Base-by-base conservation (phyloP, 805 yeast species). In the Grigorovia jiainica region DNA sequence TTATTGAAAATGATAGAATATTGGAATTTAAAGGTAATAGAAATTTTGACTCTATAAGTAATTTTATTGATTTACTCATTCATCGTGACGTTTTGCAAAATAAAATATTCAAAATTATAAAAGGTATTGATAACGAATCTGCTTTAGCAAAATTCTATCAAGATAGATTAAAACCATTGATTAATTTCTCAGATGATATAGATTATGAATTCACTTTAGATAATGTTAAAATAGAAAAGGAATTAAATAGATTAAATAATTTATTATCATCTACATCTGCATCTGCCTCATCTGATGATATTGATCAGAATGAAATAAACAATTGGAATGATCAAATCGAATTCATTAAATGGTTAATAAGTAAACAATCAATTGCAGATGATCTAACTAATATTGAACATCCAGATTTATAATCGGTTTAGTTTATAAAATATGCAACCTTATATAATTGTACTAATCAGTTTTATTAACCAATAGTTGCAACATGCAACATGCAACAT, bases 21-120 rank as follows among this genome's bases (percentile, higher is more conserved):
- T 57, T 72, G 25, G 78, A 72, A 43, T 83, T 68, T 46, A 66
- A 67, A 30, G 83, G 87, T 1, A 61, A 61, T 21, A 64, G 82
- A 43, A 72, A 71, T 43, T 52, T 69, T 10, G 66, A 68, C 8
- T 60, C 70, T 15, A 66, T 81, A 21, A 66, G 72, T 34, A 65
- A 66, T 31, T 85, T 78, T 51, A 58, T 75, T 13, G 76, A 69
- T 33, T 63, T 58, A 13, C 47, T 56, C 3, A 50, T 47, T 16
- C 40, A 40, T 2, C 47, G 42, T 33, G 50, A 50, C 30, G 34
- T 47, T 18, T 38, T 45, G 34, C 42, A 47, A 9, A 27, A 18
- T 7, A 19, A 41, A 6, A 40, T 53, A 6, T 43, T 39, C 1
- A 37, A 34, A 4, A 62, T 64, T 13, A 46, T 55, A 3, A 64